Conservation (phyloP, 495 filamentous ascomycete species). For the Glarea lozoyensis region DNA sequence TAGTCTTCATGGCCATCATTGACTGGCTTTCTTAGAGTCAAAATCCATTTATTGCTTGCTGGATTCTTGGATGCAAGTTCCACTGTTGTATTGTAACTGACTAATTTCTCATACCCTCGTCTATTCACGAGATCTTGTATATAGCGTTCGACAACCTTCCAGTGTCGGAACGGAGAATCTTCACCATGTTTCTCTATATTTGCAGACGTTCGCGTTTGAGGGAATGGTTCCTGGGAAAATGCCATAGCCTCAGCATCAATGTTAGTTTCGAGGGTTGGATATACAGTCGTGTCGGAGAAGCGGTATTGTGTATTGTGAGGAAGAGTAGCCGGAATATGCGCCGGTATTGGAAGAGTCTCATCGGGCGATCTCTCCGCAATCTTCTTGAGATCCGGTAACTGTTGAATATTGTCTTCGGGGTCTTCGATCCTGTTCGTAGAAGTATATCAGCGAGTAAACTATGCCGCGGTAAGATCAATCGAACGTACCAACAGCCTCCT, state of each 20-base stretch:
- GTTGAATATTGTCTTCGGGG: no score
- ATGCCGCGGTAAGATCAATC: no score
- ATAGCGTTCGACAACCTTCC: slow-evolving; percentile 26
- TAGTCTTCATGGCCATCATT: slow-evolving; percentile 25
- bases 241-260: slow-evolving; percentile 29
- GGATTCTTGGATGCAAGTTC: slow-evolving; percentile 28
- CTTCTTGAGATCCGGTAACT: slow-evolving; percentile 29
- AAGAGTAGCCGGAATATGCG: slow-evolving; percentile 33
- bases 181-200: slow-evolving; percentile 25
- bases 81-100: slow-evolving; percentile 31
- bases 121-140: slow-evolving; percentile 25
- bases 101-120: slow-evolving; percentile 25
- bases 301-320: slow-evolving; percentile 33
- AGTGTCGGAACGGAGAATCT: slow-evolving; percentile 30
- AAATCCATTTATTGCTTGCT: slow-evolving; percentile 20
- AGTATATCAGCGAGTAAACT: no score
- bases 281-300: slow-evolving; percentile 38
- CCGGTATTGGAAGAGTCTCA: slow-evolving; percentile 35
- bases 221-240: slow-evolving; percentile 32
- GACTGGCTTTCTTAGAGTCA: slow-evolving; percentile 29
- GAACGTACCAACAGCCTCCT: slow-evolving; percentile 49
- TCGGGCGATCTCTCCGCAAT: slow-evolving; percentile 40
- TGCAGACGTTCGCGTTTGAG: slow-evolving; percentile 18
- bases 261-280: slow-evolving; percentile 36
- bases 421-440: no score